Evolutionary conservation across 768 basidiomycete species (phyloP).

Genomic region (Leucocoprinus leucothites): DNA sequence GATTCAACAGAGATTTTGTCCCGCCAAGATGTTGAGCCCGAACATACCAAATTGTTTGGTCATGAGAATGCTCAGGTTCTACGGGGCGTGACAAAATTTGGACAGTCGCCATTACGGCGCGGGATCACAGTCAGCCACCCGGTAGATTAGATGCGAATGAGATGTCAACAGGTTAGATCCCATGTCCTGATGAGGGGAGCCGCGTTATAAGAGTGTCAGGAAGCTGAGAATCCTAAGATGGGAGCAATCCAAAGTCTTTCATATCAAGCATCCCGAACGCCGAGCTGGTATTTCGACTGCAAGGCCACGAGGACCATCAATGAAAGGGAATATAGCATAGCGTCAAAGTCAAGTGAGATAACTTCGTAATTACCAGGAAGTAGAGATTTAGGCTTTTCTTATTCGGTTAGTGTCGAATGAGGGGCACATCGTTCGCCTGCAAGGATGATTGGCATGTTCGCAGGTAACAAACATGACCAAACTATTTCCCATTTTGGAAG

Average conservation of each 20-base stretch:
- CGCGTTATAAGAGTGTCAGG: background rate
- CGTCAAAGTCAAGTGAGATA: background rate
- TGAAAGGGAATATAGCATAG: background rate
- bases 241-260: background rate
- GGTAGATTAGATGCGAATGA: too few relatives aligned
- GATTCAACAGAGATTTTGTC: too few relatives aligned
- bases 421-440: background rate
- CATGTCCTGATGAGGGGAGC: background rate
- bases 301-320: background rate
- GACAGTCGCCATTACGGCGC: constrained; percentile 3
- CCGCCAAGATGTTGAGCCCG: too few relatives aligned
- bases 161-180: background rate
- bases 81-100: background rate
- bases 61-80: constrained; percentile 2
- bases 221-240: background rate
- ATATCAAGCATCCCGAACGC: background rate
- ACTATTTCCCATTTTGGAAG: background rate
- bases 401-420: background rate
- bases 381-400: constrained; percentile 5
- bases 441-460: background rate
- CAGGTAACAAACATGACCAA: constrained; percentile 12
- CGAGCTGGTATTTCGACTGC: background rate
- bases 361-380: background rate
- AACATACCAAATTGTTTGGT: background rate
- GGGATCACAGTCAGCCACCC: background rate